Percentiles rank a stretch among this genome's conserved stretches.
These are phyloP conservation scores for Pyracantha coccinea DNA, from an alignment of 331 rosid species.

Conservation along the genomic window DNA sequence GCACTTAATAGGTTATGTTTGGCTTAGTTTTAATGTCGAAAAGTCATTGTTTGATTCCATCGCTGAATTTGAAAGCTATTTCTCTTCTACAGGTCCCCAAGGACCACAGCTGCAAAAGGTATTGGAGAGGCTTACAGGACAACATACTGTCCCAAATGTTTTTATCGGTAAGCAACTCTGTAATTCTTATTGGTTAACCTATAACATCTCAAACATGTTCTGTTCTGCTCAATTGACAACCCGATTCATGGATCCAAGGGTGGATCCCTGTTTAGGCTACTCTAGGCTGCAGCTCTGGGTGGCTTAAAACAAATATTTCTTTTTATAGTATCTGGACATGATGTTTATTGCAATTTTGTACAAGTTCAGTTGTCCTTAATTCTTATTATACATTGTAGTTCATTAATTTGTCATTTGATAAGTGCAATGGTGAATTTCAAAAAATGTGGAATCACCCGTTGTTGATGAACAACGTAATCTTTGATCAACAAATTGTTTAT, in stretches of 20 bases:
- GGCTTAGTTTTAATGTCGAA: not conserved
- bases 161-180: slow-evolving; percentile 56
- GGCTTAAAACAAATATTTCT: not conserved
- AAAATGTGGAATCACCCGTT: no score
- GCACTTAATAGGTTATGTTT: not conserved
- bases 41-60: not conserved
- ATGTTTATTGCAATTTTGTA: not conserved
- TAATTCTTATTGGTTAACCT: not conserved
- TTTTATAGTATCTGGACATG: not conserved
- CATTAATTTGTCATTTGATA: not conserved
- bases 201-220: not conserved
- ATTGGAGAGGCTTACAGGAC: slow-evolving; percentile 88
- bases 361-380: not conserved
- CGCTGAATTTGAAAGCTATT: not conserved
- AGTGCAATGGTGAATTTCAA: no score
- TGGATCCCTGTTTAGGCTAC: not conserved
- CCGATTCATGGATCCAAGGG: not conserved
- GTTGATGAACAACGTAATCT: not conserved
- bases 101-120: slow-evolving; percentile 92
- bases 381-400: not conserved
- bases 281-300: not conserved
- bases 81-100: slow-evolving; percentile 63
- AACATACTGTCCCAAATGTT: slow-evolving; percentile 89
- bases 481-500: not conserved
- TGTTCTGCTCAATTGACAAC: not conserved